Evolutionary conservation across 2,329 filamentous ascomycete genomes (phyloP), one percentile per base, ranked within the genome.

Genomic region (Penicillium vulpinum): DNA sequence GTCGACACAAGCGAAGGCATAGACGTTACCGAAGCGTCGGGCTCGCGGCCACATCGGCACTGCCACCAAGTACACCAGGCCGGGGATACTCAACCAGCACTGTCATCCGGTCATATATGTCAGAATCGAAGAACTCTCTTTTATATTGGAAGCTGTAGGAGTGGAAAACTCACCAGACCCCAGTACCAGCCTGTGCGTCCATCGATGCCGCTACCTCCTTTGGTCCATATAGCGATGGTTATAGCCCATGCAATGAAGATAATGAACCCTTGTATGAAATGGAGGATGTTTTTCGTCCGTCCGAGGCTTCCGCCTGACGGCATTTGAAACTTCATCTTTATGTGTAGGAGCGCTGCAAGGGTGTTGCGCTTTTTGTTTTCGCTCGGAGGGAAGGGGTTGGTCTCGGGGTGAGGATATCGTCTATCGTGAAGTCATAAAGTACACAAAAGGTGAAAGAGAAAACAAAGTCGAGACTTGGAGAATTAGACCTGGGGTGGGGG

Each of bases 31-130:
- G 65, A 87, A 84, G 50, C 80, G 78, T 62, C 78, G 77, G 26
- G 83, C 81, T 60, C 84, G 81, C 24, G 79, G 79, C 81, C 83
- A 87, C 75, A 85, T 82, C 5, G 85, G 84, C 5, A 85, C 81
- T 69, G 83, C 83, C 44, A 81, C 77, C 53, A 85, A 81, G 69
- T 86, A 87, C 56, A 86, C 75, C 35, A 86, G 73, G 28, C 81
- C 81, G 13, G 84, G 84, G 40, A 84, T 76, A 40, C 80, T 81
- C 61, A 86, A 70, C 77, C 83, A 86, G 68, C 84, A 86, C 84
- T 86, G 60, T 44, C 58, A 29, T 35, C 7, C 13, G 21, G 11
- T 18, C 11, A 13, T 26, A 13, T 26, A 26, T 1, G 29, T 54
- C 22, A 40, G 38, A 38, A 50, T 18, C 6, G 24, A 33, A 47